Evolutionary conservation across 2,329 filamentous ascomycete species (phyloP), one percentile per base, ranked within the genome.

Genomic region (Xylariaceae sp.): DNA sequence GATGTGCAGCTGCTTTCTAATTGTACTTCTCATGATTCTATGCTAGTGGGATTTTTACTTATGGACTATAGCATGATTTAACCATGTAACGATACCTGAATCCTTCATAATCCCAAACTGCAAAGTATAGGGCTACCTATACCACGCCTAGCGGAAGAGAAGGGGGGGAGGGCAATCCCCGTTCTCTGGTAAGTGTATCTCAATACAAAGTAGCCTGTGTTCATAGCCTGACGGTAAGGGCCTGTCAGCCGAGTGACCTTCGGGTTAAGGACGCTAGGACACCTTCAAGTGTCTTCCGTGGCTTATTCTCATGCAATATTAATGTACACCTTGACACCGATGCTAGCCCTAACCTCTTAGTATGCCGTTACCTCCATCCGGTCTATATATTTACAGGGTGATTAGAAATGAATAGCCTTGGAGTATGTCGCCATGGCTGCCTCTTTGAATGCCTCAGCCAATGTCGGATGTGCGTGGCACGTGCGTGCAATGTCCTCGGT

Each of bases 381-480:
- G 35, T 63, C 53, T 66, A 61, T 67, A 65, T 63, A 59, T 66
- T 63, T 65, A 68, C 46, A 53, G 23, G 32, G 40, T 44, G 6
- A 33, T 58, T 89, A 99, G 77, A 89, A 96, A 81, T 99, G 94
- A 73, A 99, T 96, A 63, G 94, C 88, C 81, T 96, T 94, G 69
- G 87, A 85, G 79, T 96, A 92, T 44, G 93, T 97, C 59, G 91
- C 90, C 94, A 99, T 97, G 65, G 94, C 94, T 69, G 94, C 94
- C 84, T 99, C 94, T 83, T 99, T 99, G 84, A 99, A 97, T 37
- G 94, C 94, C 81, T 99, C 94, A 20, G 93, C 87, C 56, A 99
- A 82, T 45, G 92, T 97, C 51, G 94, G 94, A 78, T 99, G 94
- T 50, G 94, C 94, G 77, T 99, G 94, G 77, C 91, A 94, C 61